Conservation (phyloP, 352 stramenopile species). For the Phytophthora megakarya region DNA sequence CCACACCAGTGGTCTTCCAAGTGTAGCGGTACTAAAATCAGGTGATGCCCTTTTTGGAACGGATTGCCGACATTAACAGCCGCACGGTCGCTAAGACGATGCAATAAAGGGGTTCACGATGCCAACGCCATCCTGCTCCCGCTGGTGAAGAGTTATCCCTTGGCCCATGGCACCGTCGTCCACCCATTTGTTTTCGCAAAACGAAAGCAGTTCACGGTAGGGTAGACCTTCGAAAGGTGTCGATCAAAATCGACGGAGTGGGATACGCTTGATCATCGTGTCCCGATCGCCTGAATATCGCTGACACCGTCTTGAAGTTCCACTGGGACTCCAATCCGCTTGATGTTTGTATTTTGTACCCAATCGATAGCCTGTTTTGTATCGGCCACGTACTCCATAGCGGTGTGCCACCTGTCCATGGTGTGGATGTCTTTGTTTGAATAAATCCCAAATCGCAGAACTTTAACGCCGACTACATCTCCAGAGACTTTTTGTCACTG, state of each 20-base stretch:
- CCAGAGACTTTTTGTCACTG: background rate
- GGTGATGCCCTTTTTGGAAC: no score
- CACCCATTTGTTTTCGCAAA: background rate
- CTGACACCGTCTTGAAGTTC: no score
- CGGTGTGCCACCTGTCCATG: background rate
- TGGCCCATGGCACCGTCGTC: conserved; percentile 3
- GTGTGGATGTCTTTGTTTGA: background rate
- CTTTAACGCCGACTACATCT: background rate
- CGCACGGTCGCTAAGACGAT: background rate
- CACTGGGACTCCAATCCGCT: no score
- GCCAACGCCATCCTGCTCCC: background rate
- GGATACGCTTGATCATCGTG: background rate
- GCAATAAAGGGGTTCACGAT: conserved; percentile 8
- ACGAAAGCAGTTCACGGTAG: background rate
- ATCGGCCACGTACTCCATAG: no score
- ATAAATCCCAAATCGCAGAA: conserved; percentile 3
- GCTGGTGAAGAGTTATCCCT: background rate
- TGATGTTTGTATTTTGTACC: no score
- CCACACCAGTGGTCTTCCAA: no score
- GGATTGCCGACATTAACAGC: background rate
- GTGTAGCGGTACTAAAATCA: no score
- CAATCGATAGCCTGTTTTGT: no score
- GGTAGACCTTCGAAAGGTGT: background rate
- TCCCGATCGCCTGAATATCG: no score
- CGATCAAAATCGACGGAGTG: background rate